Conservation (phyloP, 768 basidiomycete genomes). For the Podaxis pistillaris region DNA sequence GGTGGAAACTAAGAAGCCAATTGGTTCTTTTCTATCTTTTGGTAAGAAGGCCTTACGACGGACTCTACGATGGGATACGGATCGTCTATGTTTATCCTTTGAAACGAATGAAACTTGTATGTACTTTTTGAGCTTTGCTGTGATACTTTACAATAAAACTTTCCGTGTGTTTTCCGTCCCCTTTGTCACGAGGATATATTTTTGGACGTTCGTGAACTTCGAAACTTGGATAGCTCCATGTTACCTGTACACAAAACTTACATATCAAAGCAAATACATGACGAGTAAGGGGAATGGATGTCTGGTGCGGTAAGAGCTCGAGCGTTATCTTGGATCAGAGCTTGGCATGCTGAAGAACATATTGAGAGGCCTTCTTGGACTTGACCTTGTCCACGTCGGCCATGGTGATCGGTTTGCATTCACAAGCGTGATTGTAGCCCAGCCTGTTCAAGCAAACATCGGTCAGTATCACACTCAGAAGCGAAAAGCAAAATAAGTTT, state of each 20-base stretch:
- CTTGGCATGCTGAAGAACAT: conserved; percentile 46
- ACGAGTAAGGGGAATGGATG: neutral
- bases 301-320: too few relatives aligned
- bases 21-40: neutral
- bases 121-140: neutral
- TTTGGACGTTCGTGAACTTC: neutral
- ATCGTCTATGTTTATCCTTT: neutral
- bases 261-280: neutral
- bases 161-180: neutral
- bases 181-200: neutral
- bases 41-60: neutral
- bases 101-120: neutral
- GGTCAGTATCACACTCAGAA: neutral
- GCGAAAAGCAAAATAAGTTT: neutral
- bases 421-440: conserved; percentile 79
- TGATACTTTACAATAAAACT: neutral
- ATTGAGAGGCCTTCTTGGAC: conserved; percentile 57
- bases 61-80: neutral
- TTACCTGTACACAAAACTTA: neutral
- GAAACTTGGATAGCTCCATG: neutral
- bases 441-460: conserved; percentile 37
- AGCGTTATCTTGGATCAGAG: conserved; percentile 26
- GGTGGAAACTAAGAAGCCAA: conserved; percentile 12
- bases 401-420: conserved; percentile 59
- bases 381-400: conserved; percentile 76